A percentile compares a stretch with the other conserved stretches of the same genome.
These are phyloP conservation scores for Pseudocercospora eumusae DNA, from an alignment of 2,329 filamentous ascomycete genomes.

Conservation along the genomic window DNA sequence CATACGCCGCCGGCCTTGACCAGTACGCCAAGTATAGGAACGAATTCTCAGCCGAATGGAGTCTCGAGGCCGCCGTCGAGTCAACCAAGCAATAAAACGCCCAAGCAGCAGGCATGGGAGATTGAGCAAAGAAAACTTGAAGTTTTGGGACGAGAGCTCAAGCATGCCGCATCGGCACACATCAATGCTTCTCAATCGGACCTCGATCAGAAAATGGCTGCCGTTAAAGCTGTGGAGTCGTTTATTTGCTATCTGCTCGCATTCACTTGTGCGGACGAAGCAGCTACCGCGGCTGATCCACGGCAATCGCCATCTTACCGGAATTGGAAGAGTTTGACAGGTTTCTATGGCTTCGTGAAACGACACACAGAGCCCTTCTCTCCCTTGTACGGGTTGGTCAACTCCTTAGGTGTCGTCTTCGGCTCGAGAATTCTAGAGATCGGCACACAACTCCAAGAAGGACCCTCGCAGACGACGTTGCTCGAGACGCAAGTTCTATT, in stretches of 20 bases:
- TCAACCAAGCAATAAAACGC: slow-evolving; percentile 30
- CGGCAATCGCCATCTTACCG: slow-evolving; percentile 27
- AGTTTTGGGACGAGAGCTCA: slow-evolving; percentile 48
- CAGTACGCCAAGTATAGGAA: slow-evolving; percentile 28
- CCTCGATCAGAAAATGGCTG: slow-evolving; percentile 34
- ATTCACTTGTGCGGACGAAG: slow-evolving; percentile 39
- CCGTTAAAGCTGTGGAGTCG: slow-evolving; percentile 49
- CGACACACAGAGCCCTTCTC: slow-evolving; percentile 30
- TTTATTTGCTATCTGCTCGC: slow-evolving; percentile 44
- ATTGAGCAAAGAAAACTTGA: slow-evolving; percentile 45
- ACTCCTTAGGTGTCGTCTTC: slow-evolving; percentile 45
- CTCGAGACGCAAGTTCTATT: slow-evolving; percentile 27
- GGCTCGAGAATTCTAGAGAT: slow-evolving; percentile 41
- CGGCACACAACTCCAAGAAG: slow-evolving; percentile 16
- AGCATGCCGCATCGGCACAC: slow-evolving; percentile 48
- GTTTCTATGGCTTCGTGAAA: slow-evolving; percentile 35
- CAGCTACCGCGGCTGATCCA: slow-evolving; percentile 30
- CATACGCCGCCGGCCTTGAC: slow-evolving; percentile 32
- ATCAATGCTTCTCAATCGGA: slow-evolving; percentile 16
- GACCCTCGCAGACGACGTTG: slow-evolving; percentile 15
- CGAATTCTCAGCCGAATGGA: slow-evolving; percentile 23
- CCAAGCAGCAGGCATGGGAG: slow-evolving; percentile 42
- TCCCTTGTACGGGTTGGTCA: slow-evolving; percentile 46
- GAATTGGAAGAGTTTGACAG: slow-evolving; percentile 35
- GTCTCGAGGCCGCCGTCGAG: slow-evolving; percentile 27